Percentiles rank a stretch among this genome's conserved stretches.
Evolutionary conservation across 345 rosid genomes (phyloP).

Genomic region (Brassica cretica): DNA sequence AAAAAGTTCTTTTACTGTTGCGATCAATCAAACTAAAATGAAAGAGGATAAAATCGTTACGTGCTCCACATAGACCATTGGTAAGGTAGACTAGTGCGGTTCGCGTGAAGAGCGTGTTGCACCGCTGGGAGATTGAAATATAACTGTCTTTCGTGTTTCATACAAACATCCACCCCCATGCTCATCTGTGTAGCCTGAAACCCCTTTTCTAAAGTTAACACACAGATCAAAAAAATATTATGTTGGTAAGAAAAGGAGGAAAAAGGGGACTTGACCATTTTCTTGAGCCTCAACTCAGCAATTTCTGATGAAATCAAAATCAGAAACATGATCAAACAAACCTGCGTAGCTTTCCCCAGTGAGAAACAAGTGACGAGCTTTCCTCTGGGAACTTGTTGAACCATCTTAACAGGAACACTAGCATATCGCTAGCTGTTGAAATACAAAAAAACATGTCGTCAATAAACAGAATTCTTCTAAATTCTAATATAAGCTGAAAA

Average conservation of each 20-base stretch:
- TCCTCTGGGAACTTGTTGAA: conserved; percentile 70
- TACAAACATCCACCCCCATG: conserved; percentile 64
- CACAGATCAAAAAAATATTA: not conserved
- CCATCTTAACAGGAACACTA: conserved; percentile 68
- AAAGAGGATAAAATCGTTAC: no score
- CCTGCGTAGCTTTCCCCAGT: conserved; percentile 99
- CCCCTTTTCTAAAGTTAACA: not conserved
- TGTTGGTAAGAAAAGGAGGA: not conserved
- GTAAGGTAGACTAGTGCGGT: no score
- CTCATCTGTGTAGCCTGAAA: conserved; percentile 73
- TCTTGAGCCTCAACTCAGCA: conserved; percentile 58
- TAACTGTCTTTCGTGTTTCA: no score
- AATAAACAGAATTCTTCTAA: not conserved
- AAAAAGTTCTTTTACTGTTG: no score
- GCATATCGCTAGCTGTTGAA: conserved; percentile 73
- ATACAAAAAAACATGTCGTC: conserved; percentile 3
- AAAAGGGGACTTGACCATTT: conserved; percentile 45
- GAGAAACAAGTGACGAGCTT: conserved; percentile 64
- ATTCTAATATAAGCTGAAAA: not conserved
- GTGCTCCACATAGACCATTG: no score
- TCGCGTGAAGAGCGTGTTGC: no score
- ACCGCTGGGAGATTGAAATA: no score
- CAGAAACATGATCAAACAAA: conserved; percentile 10
- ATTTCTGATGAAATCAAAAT: not conserved
- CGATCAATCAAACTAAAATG: no score